phyloP scores from a whole-genome alignment of 805 yeast genomes.

The Starmerella lactis-condensi region DNA sequence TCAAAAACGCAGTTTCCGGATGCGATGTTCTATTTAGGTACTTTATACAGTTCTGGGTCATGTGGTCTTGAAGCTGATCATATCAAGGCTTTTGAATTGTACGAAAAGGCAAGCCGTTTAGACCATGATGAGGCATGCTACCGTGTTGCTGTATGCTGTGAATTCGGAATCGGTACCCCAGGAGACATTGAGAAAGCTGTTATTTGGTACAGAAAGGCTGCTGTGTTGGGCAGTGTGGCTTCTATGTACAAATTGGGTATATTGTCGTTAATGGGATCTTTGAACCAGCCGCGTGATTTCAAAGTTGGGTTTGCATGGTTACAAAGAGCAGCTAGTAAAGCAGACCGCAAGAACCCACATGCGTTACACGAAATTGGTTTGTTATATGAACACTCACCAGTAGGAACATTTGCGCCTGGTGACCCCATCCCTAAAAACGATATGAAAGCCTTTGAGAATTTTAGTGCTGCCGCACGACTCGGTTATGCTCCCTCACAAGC shows the following conservation, averaged over 20 bases:
- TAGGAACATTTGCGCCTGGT: constrained; percentile 29
- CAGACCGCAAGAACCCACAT: constrained; percentile 32
- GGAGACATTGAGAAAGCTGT: constrained; percentile 32
- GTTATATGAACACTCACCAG: constrained; percentile 30
- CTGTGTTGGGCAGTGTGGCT: constrained; percentile 40
- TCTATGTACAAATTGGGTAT: constrained; percentile 63
- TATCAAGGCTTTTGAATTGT: constrained; percentile 41
- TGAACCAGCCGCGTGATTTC: constrained; percentile 26
- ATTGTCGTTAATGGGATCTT: constrained; percentile 35
- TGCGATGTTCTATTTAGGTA: constrained; percentile 42
- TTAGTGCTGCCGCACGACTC: constrained; percentile 32
- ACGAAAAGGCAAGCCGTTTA: constrained; percentile 38
- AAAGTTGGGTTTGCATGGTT: constrained; percentile 35
- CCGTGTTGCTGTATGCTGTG: constrained; percentile 53
- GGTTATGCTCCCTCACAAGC: constrained; percentile 52
- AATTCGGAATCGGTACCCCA: constrained; percentile 40
- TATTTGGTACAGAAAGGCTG: constrained; percentile 39
- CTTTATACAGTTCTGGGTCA: constrained; percentile 35
- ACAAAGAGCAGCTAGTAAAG: constrained; percentile 29
- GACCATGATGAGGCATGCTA: constrained; percentile 45
- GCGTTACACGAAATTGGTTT: constrained; percentile 41
- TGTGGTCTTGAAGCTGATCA: constrained; percentile 37
- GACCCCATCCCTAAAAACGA: constrained; percentile 17
- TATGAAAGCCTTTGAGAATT: constrained; percentile 33
- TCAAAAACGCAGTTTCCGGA: constrained; percentile 30